Base-by-base conservation (phyloP, 2,329 filamentous ascomycete species). In the Cladosporium sp. region DNA sequence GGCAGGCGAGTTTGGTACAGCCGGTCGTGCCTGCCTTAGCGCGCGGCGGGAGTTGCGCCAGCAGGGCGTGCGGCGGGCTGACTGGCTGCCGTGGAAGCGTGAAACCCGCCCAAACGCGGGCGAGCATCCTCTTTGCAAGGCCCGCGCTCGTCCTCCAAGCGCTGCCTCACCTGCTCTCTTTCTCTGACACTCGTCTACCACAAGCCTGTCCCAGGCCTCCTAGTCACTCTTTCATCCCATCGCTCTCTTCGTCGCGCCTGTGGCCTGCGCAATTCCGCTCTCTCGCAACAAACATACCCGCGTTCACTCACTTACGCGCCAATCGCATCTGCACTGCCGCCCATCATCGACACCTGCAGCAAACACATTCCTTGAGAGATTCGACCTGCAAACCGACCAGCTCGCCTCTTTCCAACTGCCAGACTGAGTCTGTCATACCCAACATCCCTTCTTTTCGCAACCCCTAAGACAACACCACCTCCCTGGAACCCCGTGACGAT, bases 221-320 rank as follows among this genome's bases (percentile, higher is more conserved):
- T 57, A 54, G 59, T 59, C 53, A 61, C 53, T 59, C 57, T 59
- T 61, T 58, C 45, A 20, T 36, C 57, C 42, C n/a, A 9, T 54
- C 47, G 45, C 55, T 42, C 32, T 32, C 48, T 50, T 42, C 39
- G 56, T 54, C 56, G 57, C 56, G 57, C 59, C 59, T 55, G 59
- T 35, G 47, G 56, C 52, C 22, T 40, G 47, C 59, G 59, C 57
- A 34, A 45, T 50, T 56, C 54, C 54, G 42, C 35, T 51, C 55
- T 34, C 45, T 44, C 24, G 12, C 20, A 55, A 45, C n/a, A n/a
- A n/a, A n/a, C n/a, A 36, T 19, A 32, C 36, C 37, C 37, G 9
- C 34, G 17, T 28, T 22, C 42, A 24, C 42, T 47, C 53, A 42
- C 53, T 58, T 56, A 58, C 59, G 39, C 45, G 40, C 48, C 22